These are phyloP conservation scores for Leccinum uliginosum DNA, from an alignment of 768 basidiomycete species.

Conservation along the genomic window DNA sequence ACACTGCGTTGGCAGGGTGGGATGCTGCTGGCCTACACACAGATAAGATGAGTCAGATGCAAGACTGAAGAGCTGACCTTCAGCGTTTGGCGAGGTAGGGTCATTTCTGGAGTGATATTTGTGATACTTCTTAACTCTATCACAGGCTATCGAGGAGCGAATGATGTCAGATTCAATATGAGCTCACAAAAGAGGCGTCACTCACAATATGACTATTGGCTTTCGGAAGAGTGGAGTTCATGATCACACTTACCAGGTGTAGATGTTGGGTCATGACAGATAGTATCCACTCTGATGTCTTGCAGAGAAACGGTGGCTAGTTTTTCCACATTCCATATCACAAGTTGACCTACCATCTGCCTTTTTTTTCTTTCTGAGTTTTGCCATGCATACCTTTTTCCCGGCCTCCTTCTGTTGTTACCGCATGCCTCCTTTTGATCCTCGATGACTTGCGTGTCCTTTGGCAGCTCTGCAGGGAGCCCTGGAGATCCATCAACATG, in stretches of 20 bases:
- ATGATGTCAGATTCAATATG: neutral
- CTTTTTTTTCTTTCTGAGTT: constrained; percentile 5
- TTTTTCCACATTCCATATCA: neutral
- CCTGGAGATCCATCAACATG: constrained; percentile 34
- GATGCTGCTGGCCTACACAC: constrained; percentile 5
- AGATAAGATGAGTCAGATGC: neutral
- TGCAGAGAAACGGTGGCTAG: neutral
- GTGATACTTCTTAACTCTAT: neutral
- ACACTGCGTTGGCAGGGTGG: neutral
- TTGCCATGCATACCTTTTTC: constrained; percentile 28
- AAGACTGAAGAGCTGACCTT: constrained; percentile 15
- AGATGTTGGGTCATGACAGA: neutral
- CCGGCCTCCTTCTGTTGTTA: neutral
- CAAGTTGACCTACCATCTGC: neutral
- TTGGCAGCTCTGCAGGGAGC: neutral
- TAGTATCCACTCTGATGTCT: neutral
- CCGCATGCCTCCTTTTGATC: constrained; percentile 11
- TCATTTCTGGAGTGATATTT: neutral
- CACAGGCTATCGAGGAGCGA: neutral
- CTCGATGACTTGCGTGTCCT: constrained; percentile 16
- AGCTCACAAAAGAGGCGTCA: neutral
- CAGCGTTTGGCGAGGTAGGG: neutral
- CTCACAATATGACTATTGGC: constrained; percentile 8
- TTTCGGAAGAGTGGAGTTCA: neutral
- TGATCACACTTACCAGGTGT: neutral